Evolutionary conservation across 805 yeast species (phyloP).

Genomic region (Ogataea siamensis): DNA sequence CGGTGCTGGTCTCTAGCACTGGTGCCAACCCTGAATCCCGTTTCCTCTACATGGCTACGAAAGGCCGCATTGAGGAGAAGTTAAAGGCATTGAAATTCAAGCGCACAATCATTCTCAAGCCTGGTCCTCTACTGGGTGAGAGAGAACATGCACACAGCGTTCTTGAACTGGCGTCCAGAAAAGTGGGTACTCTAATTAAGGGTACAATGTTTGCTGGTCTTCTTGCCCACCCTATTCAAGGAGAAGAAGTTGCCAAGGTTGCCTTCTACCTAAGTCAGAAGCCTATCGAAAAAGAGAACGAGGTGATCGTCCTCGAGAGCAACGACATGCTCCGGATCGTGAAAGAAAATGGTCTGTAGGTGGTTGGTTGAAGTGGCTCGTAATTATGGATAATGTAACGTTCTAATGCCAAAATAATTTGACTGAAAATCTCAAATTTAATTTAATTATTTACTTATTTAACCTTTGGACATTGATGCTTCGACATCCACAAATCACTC

Average conservation of each 20-base stretch:
- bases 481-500: slow-evolving; percentile 33
- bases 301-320: slow-evolving; percentile 25
- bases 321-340: slow-evolving; percentile 24
- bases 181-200: slow-evolving; percentile 34
- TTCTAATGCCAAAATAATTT: too few species aligned
- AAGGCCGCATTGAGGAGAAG: slow-evolving; percentile 75
- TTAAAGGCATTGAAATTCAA: slow-evolving; percentile 61
- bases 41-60: slow-evolving; percentile 63
- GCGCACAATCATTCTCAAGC: slow-evolving; percentile 71
- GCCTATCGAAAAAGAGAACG: slow-evolving; percentile 26
- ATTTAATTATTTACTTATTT: slow-evolving; percentile 2
- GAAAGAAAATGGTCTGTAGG: slow-evolving; percentile 11
- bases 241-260: slow-evolving; percentile 60
- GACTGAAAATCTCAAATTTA: slow-evolving; percentile 1
- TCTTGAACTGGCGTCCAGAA: slow-evolving; percentile 32
- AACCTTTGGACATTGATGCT: slow-evolving; percentile 8
- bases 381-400: too few species aligned
- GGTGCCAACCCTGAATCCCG: slow-evolving; percentile 61
- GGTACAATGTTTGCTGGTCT: slow-evolving; percentile 25
- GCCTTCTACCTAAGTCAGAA: slow-evolving; percentile 31
- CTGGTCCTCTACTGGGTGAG: slow-evolving; percentile 71
- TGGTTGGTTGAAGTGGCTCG: background rate
- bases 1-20: slow-evolving; percentile 60
- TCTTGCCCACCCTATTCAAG: slow-evolving; percentile 46
- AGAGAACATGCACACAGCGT: slow-evolving; percentile 45